Conservation (phyloP, 1,284 basidiomycete species). For the Acaromyces ingoldii region DNA sequence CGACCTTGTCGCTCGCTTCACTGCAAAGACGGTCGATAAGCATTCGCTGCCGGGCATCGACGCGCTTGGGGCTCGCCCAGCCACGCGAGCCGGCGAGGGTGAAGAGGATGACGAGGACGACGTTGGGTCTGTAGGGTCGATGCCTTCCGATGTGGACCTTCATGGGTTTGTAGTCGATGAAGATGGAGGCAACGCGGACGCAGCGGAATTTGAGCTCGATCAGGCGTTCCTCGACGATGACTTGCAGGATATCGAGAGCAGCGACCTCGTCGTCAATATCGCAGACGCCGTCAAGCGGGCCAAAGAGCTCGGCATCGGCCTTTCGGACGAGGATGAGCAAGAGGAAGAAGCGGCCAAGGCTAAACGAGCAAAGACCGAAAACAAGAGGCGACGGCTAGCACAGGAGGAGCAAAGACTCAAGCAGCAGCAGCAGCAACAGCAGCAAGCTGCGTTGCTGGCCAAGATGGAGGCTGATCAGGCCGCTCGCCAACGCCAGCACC, state of each 20-base stretch:
- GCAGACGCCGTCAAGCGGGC: not conserved
- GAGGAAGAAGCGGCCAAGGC: not conserved
- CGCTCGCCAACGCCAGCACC: too few relatives aligned
- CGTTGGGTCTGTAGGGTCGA: conserved; percentile 29
- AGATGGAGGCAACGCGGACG: not conserved
- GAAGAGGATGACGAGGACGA: too few relatives aligned
- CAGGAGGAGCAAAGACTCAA: not conserved
- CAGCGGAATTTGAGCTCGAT: not conserved
- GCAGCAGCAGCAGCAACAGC: too few relatives aligned
- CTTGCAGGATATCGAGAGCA: not conserved
- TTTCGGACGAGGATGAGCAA: not conserved
- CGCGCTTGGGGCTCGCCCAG: too few relatives aligned
- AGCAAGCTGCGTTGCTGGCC: not conserved
- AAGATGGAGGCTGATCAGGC: not conserved
- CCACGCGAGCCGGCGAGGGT: too few relatives aligned
- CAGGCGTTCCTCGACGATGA: not conserved
- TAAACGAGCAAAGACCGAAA: not conserved
- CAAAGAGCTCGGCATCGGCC: not conserved
- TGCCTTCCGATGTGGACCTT: conserved; percentile 30
- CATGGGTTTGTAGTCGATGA: conserved; percentile 7
- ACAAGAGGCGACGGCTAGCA: not conserved
- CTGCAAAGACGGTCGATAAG: conserved; percentile 15
- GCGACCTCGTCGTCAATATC: not conserved
- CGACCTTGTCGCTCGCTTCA: conserved; percentile 38
- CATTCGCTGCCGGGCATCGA: too few relatives aligned